Conservation (phyloP, 768 basidiomycete genomes). For the Leccinum subgranulosum region DNA sequence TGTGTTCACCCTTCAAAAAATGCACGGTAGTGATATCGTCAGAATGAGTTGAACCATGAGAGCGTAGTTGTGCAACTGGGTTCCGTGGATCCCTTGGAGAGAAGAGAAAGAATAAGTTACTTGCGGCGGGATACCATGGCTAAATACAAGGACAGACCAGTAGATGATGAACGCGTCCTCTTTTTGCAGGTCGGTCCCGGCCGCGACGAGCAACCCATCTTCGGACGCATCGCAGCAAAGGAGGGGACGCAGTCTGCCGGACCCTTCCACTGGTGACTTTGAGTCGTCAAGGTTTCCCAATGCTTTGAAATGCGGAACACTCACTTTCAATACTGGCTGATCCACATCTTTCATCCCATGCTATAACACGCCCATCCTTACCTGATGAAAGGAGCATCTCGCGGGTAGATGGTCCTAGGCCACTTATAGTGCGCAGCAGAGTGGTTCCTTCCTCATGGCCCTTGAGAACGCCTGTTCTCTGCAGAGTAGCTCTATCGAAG, state of each 20-base stretch:
- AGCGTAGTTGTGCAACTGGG: constrained; percentile 62
- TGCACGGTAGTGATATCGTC: constrained; percentile 85
- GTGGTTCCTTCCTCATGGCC: constrained; percentile 63
- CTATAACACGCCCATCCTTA: constrained; percentile 64
- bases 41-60: constrained; percentile 86
- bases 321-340: constrained; percentile 57
- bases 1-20: constrained; percentile 36
- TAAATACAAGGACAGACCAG: constrained; percentile 50
- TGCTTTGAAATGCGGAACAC: constrained; percentile 23
- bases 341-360: constrained; percentile 70
- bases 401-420: constrained; percentile 39
- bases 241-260: constrained; percentile 42
- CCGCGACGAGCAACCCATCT: constrained; percentile 72
- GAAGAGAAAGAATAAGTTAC: neutral
- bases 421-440: constrained; percentile 43
- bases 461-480: constrained; percentile 41
- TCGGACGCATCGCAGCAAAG: constrained; percentile 69
- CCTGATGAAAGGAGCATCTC: constrained; percentile 62
- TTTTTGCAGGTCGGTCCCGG: constrained; percentile 76
- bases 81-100: constrained; percentile 78
- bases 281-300: constrained; percentile 34
- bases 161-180: constrained; percentile 83
- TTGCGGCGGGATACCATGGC: constrained; percentile 1
- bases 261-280: constrained; percentile 47
- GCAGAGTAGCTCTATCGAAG: constrained; percentile 58